These are phyloP conservation scores for Senecio squalidus DNA, from an alignment of 140 eudicot genomes.

Conservation along the genomic window DNA sequence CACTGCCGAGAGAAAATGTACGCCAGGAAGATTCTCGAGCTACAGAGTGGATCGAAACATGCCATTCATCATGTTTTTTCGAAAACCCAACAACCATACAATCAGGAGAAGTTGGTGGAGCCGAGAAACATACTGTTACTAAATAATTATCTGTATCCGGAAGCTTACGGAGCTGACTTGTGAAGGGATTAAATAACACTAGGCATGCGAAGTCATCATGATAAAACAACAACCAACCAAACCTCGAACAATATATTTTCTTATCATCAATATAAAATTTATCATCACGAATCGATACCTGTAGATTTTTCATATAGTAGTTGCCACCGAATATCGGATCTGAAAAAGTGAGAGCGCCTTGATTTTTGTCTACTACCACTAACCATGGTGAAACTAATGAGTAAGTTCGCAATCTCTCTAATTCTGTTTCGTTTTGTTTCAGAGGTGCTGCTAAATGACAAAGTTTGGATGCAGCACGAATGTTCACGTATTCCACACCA, in stretches of 20 bases:
- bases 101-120: background rate
- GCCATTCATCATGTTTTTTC: background rate
- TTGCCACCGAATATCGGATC: background rate
- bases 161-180: background rate
- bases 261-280: too few species aligned
- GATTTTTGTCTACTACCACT: background rate
- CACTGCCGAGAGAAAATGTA: background rate
- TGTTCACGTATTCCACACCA: background rate
- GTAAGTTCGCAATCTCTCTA: background rate
- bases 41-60: background rate
- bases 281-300: background rate
- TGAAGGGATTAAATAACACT: background rate
- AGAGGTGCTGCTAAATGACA: background rate
- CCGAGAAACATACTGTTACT: background rate
- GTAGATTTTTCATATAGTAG: background rate
- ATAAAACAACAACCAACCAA: slow-evolving; percentile 2
- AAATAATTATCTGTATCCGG: background rate
- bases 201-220: background rate
- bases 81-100: background rate
- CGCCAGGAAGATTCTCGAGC: background rate
- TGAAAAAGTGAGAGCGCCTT: background rate
- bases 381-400: background rate
- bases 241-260: background rate
- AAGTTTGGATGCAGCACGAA: background rate
- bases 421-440: background rate